phyloP scores from a whole-genome alignment of 1,284 basidiomycete genomes.

The Ustilago tritici region DNA sequence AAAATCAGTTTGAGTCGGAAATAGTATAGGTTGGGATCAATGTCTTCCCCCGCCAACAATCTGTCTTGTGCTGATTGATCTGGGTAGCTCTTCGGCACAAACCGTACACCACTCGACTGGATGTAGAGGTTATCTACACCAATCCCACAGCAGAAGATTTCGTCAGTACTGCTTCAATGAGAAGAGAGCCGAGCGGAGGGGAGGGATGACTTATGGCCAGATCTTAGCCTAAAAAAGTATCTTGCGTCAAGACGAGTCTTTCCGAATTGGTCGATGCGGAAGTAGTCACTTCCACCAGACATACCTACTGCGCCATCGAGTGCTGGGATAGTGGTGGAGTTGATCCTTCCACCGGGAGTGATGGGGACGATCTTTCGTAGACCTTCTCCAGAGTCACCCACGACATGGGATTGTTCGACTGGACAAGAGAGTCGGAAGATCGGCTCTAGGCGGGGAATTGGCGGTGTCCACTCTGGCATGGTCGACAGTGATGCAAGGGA shows the following conservation, averaged over 20 bases:
- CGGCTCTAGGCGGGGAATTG: conserved; percentile 12
- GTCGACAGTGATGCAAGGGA: background rate
- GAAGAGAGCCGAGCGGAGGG: background rate
- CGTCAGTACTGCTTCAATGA: background rate
- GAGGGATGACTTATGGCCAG: conserved; percentile 21
- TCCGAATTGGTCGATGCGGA: conserved; percentile 31
- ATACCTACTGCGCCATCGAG: conserved; percentile 28
- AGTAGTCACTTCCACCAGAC: conserved; percentile 40
- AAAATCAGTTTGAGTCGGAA: conserved; percentile 35
- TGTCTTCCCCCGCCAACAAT: conserved; percentile 20
- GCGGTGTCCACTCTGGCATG: conserved; percentile 27
- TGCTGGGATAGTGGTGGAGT: conserved; percentile 16
- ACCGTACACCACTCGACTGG: conserved; percentile 29
- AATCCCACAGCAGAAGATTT: background rate
- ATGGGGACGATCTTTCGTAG: conserved; percentile 43
- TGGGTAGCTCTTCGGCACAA: conserved; percentile 22
- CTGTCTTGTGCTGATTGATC: conserved; percentile 22
- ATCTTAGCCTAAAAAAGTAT: conserved; percentile 36
- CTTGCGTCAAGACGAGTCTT: conserved; percentile 43
- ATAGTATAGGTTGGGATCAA: conserved; percentile 37
- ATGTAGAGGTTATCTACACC: conserved; percentile 32
- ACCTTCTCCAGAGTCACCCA: conserved; percentile 40
- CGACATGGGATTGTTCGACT: conserved; percentile 13
- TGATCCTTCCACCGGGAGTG: conserved; percentile 19
- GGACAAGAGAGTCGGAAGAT: conserved; percentile 29